A percentile compares a stretch with the other conserved stretches of the same genome.
Evolutionary conservation across 805 yeast genomes (phyloP).

Genomic region (Komagataella pseudopastoris): DNA sequence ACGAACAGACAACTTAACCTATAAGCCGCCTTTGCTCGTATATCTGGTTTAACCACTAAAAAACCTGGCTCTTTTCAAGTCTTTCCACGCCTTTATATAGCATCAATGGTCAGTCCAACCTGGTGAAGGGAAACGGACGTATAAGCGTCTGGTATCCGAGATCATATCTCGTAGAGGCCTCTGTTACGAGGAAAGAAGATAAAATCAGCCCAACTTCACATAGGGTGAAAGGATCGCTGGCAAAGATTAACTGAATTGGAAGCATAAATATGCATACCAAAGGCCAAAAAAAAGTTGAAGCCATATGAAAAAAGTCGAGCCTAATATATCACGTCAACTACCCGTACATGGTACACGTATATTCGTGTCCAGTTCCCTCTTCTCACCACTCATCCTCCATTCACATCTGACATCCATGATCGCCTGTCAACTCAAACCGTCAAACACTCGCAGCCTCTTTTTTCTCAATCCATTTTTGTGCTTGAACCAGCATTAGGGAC

Average conservation of each 20-base stretch:
- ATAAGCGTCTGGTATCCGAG: not conserved
- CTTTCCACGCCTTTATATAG: not conserved
- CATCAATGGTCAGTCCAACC: not conserved
- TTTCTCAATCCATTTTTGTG: not conserved
- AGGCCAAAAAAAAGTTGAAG: not conserved
- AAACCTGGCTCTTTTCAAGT: too few species aligned
- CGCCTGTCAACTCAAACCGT: not conserved
- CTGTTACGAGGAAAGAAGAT: too few species aligned
- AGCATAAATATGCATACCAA: not conserved
- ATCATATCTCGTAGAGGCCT: too few species aligned
- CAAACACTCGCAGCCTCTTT: not conserved
- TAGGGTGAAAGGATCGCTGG: not conserved
- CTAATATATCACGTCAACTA: not conserved
- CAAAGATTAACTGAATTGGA: not conserved
- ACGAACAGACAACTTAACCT: too few species aligned
- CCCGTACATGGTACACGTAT: not conserved
- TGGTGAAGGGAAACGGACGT: not conserved
- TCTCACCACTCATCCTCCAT: not conserved
- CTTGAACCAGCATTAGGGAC: not conserved
- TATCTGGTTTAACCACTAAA: too few species aligned
- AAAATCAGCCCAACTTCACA: not conserved
- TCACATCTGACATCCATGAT: too few species aligned
- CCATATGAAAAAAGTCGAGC: not conserved
- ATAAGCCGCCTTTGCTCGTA: too few species aligned
- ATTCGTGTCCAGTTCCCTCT: not conserved